Evolutionary conservation across 345 rosid species (phyloP).

Genomic region (Eucalyptus pauciflora): DNA sequence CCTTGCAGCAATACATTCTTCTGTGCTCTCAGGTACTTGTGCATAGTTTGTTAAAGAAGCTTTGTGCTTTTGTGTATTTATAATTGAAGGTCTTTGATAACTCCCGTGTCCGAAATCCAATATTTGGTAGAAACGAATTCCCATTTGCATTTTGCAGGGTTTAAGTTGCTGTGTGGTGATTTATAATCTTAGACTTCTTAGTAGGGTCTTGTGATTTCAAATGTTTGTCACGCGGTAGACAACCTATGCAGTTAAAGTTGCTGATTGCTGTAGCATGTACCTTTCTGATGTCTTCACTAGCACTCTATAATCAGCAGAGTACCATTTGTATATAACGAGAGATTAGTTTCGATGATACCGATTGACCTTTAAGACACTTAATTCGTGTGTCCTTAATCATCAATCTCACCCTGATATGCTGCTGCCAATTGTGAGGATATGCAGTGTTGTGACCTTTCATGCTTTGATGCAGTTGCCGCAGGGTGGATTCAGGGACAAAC

Average conservation of each 20-base stretch:
- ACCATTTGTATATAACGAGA: neutral
- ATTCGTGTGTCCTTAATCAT: neutral
- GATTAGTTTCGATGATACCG: neutral
- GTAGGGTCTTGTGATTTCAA: neutral
- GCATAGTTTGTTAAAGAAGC: neutral
- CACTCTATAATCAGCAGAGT: neutral
- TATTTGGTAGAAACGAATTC: neutral
- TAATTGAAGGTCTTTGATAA: neutral
- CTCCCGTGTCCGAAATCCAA: neutral
- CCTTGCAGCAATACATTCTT: slow-evolving; percentile 74
- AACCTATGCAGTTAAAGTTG: neutral
- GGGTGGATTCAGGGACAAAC: slow-evolving; percentile 94
- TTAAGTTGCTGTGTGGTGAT: neutral
- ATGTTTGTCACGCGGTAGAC: neutral
- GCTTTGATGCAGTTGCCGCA: slow-evolving; percentile 25
- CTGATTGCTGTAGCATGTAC: neutral
- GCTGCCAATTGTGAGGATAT: neutral
- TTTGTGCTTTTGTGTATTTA: neutral
- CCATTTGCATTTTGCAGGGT: neutral
- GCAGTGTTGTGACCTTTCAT: neutral
- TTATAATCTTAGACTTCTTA: neutral
- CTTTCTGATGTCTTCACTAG: neutral
- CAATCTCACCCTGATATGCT: neutral
- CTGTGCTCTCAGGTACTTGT: slow-evolving; percentile 69
- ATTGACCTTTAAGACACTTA: neutral